phyloP scores from a whole-genome alignment of 805 yeast genomes.

The Barnettozyma californica region DNA sequence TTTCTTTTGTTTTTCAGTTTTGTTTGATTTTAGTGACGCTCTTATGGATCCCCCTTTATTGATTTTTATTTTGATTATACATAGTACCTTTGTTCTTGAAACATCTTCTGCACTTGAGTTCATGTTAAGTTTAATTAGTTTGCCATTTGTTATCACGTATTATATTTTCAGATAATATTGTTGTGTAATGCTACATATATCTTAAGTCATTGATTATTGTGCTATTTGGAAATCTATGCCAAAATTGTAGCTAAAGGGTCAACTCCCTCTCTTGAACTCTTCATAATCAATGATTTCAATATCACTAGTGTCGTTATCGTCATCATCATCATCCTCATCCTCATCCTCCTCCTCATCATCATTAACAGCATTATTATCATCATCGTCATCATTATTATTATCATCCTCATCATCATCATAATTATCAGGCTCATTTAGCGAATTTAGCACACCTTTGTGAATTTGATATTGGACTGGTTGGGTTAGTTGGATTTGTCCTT shows the following conservation, averaged over 20 bases:
- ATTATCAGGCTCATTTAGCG: neutral
- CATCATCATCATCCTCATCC: neutral
- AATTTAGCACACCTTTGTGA: neutral
- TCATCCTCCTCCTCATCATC: neutral
- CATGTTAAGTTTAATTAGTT: neutral
- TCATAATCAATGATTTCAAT: constrained; percentile 9
- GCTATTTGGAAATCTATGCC: no score
- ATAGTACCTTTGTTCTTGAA: constrained; percentile 2
- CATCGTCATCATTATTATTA: neutral
- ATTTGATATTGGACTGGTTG: neutral
- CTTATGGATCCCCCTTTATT: neutral
- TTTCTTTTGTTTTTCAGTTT: neutral
- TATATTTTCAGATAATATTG: no score
- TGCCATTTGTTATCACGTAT: neutral
- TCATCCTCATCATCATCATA: neutral
- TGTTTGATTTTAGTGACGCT: neutral
- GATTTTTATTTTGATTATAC: neutral
- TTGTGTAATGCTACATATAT: no score
- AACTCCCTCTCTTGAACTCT: neutral
- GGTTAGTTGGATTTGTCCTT: neutral
- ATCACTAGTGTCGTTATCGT: neutral
- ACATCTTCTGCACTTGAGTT: neutral
- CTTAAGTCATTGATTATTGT: no score
- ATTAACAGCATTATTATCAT: neutral
- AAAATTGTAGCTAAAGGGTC: neutral